A percentile compares a stretch with the other conserved stretches of the same genome.
Evolutionary conservation across 306 rosid species (phyloP).

Genomic region (Styphnolobium japonicum): DNA sequence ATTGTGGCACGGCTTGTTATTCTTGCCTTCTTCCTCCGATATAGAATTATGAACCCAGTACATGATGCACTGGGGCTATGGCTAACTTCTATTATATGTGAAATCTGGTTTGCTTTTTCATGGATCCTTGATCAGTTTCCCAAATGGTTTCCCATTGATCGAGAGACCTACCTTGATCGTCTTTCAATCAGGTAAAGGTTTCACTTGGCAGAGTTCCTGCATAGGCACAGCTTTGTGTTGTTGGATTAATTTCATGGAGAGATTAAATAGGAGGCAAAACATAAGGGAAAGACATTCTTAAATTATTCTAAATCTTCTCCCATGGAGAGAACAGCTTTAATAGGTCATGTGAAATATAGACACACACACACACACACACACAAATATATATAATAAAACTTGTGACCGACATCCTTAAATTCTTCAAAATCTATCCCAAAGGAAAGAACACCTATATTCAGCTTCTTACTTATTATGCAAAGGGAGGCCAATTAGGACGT

Average conservation of each 20-base stretch:
- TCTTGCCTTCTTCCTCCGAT: conserved; percentile 70
- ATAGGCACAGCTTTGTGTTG: background rate
- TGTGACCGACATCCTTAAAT: background rate
- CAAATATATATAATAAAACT: background rate
- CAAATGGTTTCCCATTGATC: conserved; percentile 90
- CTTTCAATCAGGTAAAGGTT: conserved; percentile 67
- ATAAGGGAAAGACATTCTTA: background rate
- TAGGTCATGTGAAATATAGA: too few relatives aligned
- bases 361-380: too few relatives aligned
- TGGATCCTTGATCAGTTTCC: conserved; percentile 99
- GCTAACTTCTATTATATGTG: conserved; percentile 87
- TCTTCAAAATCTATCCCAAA: background rate
- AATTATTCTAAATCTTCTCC: background rate
- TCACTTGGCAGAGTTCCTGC: background rate
- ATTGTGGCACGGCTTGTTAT: conserved; percentile 78
- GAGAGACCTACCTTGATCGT: conserved; percentile 92
- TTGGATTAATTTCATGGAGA: background rate
- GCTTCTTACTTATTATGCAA: background rate
- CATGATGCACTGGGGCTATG: conserved; percentile 83
- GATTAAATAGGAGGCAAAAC: background rate
- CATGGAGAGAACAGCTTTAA: too few relatives aligned
- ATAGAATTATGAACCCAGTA: conserved; percentile 77
- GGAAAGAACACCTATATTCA: background rate
- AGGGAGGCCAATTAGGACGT: background rate
- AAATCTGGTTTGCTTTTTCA: conserved; percentile 91